Evolutionary conservation across 2,329 filamentous ascomycete genomes (phyloP).

Genomic region (Pseudogymnoascus sp.): DNA sequence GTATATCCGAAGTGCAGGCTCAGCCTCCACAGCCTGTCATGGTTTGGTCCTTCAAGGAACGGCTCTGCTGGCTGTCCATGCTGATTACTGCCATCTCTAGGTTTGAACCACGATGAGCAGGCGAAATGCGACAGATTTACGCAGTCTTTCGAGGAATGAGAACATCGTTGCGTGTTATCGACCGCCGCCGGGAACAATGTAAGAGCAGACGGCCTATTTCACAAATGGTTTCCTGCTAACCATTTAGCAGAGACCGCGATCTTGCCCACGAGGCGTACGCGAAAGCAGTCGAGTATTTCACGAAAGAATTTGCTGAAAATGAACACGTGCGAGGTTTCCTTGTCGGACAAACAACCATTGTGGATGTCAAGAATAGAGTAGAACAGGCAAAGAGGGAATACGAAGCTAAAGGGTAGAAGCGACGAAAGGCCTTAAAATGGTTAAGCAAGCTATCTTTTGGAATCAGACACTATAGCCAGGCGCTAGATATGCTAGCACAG

Average conservation of each 20-base stretch:
- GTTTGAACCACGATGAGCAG: neutral
- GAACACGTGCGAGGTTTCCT: neutral
- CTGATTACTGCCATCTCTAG: neutral
- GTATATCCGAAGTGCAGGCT: neutral
- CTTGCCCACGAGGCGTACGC: conserved; percentile 12
- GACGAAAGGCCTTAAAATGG: conserved; percentile 6
- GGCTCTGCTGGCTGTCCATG: neutral
- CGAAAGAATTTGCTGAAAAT: conserved; percentile 8
- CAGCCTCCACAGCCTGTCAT: neutral
- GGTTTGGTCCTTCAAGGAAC: neutral
- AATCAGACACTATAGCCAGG: conserved; percentile 15
- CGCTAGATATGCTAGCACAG: conserved; percentile 20
- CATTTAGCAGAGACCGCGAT: neutral
- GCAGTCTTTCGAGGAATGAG: neutral
- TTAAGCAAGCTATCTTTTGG: conserved; percentile 12
- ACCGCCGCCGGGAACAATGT: neutral
- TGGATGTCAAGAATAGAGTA: conserved; percentile 5
- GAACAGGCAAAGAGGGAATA: conserved; percentile 12
- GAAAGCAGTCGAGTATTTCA: conserved; percentile 9
- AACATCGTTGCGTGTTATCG: neutral
- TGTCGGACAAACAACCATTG: neutral
- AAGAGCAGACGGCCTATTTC: neutral
- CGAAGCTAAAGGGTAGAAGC: conserved; percentile 3
- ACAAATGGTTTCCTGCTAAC: neutral
- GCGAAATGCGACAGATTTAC: neutral